These are phyloP conservation scores for Xerocomellus amylosporus DNA, from an alignment of 768 basidiomycete species.

Conservation along the genomic window DNA sequence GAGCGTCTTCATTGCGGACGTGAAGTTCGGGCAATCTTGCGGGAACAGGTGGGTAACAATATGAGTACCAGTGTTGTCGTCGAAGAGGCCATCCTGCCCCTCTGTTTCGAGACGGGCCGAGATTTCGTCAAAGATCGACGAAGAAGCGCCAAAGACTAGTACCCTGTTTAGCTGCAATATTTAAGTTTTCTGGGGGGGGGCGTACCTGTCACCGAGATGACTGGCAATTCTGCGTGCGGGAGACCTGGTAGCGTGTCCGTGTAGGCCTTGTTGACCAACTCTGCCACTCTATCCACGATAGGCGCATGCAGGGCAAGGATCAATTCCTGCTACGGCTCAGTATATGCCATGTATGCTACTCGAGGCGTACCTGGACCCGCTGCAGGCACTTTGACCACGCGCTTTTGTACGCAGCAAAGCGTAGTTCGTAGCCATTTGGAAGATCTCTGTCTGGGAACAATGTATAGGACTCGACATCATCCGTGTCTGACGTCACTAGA, in stretches of 20 bases:
- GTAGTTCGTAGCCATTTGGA: conserved; percentile 35
- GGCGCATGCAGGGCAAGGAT: conserved; percentile 48
- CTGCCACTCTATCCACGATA: conserved; percentile 43
- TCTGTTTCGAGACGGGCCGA: conserved; percentile 34
- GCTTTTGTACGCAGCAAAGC: conserved; percentile 50
- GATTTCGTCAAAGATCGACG: conserved; percentile 47
- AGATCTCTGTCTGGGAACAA: conserved; percentile 32
- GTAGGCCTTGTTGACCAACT: conserved; percentile 46
- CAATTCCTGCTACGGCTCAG: conserved; percentile 37
- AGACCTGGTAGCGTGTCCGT: conserved; percentile 47
- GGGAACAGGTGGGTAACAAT: conserved; percentile 53
- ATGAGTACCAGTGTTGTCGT: conserved; percentile 16
- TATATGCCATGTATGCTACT: background rate
- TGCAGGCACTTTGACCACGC: conserved; percentile 61
- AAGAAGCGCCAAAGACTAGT: conserved; percentile 45
- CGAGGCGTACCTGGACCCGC: conserved; percentile 49
- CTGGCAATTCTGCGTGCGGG: conserved; percentile 60
- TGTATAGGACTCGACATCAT: conserved; percentile 20
- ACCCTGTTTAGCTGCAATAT: conserved; percentile 1
- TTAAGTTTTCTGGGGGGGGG: background rate
- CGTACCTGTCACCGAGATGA: conserved; percentile 56
- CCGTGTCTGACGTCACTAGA: conserved; percentile 11
- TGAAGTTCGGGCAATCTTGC: conserved; percentile 52
- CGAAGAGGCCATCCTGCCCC: conserved; percentile 25
- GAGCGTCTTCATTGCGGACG: conserved; percentile 52